Evolutionary conservation across 306 rosid genomes (phyloP).

Genomic region (Fagus crenata): DNA sequence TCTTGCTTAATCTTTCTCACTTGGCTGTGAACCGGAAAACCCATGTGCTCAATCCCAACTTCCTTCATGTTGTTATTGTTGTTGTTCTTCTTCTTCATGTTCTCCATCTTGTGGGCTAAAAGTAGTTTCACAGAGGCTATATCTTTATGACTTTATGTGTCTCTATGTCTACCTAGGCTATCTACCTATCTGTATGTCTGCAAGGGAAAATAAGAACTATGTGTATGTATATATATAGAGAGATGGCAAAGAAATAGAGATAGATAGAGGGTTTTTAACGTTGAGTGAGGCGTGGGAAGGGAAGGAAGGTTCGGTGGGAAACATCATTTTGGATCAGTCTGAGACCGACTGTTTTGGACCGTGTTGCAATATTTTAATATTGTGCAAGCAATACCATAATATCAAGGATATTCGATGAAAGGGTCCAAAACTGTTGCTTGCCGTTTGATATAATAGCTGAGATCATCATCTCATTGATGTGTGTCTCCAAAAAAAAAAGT

Average conservation of each 20-base stretch:
- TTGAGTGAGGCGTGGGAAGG: conserved; percentile 52
- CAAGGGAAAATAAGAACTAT: background rate
- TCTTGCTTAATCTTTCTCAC: conserved; percentile 80
- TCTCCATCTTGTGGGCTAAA: conserved; percentile 30
- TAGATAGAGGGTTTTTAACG: conserved; percentile 19
- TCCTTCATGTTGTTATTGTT: background rate
- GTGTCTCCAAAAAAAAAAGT: background rate
- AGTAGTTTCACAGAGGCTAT: conserved; percentile 23
- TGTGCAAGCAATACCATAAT: background rate
- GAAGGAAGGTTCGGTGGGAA: conserved; percentile 54
- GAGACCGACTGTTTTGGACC: conserved; percentile 57
- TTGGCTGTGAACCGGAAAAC: conserved; percentile 65
- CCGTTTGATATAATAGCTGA: too few relatives aligned
- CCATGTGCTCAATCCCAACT: conserved; percentile 29
- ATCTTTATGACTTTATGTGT: background rate
- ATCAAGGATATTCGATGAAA: background rate
- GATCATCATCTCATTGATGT: background rate
- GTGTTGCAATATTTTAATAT: conserved; percentile 24
- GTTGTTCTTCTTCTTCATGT: conserved; percentile 40
- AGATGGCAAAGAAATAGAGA: background rate
- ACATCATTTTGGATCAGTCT: conserved; percentile 37
- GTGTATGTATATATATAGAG: conserved; percentile 9
- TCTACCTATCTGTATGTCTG: background rate
- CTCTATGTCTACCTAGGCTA: background rate
- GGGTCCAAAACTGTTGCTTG: too few relatives aligned